Base-by-base conservation (phyloP, 2,329 filamentous ascomycete genomes). In the Acrodontium crateriforme region DNA sequence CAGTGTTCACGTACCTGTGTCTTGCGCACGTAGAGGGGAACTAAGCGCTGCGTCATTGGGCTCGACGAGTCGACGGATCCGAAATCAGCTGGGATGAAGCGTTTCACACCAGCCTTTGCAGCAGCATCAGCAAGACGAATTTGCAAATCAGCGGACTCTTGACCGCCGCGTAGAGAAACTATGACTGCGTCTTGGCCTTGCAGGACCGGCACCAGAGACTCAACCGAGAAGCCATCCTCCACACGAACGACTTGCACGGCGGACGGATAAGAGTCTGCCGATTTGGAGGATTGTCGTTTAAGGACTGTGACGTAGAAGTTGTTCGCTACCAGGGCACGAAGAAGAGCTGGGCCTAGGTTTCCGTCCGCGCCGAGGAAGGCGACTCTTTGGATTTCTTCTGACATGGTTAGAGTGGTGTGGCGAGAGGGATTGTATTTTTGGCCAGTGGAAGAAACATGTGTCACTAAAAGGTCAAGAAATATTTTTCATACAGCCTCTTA, bases 81-180 rank as follows among this genome's bases (percentile, higher is more conserved):
- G 36, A 64, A 78, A 38, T 79, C 74, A 18, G 67, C 69, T 2
- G 72, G 70, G 1, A 74, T 61, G 44, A 72, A 74, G 21, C 70
- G 61, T 38, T 65, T 64, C 5, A 78, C 71, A 1, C 70, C 68
- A 2, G 70, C 69, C 3, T 61, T 60, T 16, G 70, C 54, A 17
- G 71, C 64, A 1, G 71, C 74, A 17, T 75, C 64, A 24, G 76
- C 59, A 24, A 76, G 53, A 9, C 53, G 52, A 25, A 55, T 55
- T 41, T 73, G 69, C 1, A 63, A 47, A 2, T 44, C 47, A 8
- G 60, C 45, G n/a, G n/a, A n/a, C n/a, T n/a, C n/a, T 13, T 53
- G 53, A 3, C 40, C 38, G 9, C 54, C 56, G 6, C 56, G 60
- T 21, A 71, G 50, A 1, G 60, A 53, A 2, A 57, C 55, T 16